phyloP scores from a whole-genome alignment of 2,329 filamentous ascomycete species.

The Aspergillus hortae region DNA sequence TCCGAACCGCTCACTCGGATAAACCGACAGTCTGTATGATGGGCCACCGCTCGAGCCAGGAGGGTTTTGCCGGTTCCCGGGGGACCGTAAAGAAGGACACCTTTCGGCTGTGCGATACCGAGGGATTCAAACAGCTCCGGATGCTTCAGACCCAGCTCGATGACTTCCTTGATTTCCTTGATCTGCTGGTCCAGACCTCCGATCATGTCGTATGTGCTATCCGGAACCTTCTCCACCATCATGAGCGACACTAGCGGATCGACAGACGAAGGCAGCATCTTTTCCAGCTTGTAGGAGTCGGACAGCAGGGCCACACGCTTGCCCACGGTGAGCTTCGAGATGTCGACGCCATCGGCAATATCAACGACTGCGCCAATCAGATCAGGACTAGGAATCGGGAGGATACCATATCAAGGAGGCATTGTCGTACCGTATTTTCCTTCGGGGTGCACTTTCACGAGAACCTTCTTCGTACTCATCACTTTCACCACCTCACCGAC shows the following conservation, averaged over 20 bases:
- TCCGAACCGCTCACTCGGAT: slow-evolving; percentile 96
- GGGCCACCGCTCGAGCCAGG: slow-evolving; percentile 88
- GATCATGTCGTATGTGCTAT: slow-evolving; percentile 99
- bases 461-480: slow-evolving; percentile 98
- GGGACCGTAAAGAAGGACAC: slow-evolving; percentile 91
- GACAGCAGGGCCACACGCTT: slow-evolving; percentile 96
- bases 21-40: slow-evolving; percentile 99
- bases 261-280: slow-evolving; percentile 96
- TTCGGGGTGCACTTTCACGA: slow-evolving; percentile 98
- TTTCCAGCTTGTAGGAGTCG: slow-evolving; percentile 97
- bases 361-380: slow-evolving; percentile 70
- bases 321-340: slow-evolving; percentile 90
- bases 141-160: slow-evolving; percentile 96
- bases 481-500: slow-evolving; percentile 99
- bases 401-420: slow-evolving; percentile 25
- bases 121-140: slow-evolving; percentile 99
- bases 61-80: slow-evolving; percentile 97
- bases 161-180: slow-evolving; percentile 99
- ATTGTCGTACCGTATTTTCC: slow-evolving; percentile 85
- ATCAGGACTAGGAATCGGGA: slow-evolving; percentile 5
- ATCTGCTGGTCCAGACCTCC: slow-evolving; percentile 98
- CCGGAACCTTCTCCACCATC: slow-evolving; percentile 99
- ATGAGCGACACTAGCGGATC: slow-evolving; percentile 98
- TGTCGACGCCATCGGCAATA: slow-evolving; percentile 89
- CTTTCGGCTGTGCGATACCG: slow-evolving; percentile 96